Evolutionary conservation across 306 rosid genomes (phyloP).

Genomic region (Quercus robur): DNA sequence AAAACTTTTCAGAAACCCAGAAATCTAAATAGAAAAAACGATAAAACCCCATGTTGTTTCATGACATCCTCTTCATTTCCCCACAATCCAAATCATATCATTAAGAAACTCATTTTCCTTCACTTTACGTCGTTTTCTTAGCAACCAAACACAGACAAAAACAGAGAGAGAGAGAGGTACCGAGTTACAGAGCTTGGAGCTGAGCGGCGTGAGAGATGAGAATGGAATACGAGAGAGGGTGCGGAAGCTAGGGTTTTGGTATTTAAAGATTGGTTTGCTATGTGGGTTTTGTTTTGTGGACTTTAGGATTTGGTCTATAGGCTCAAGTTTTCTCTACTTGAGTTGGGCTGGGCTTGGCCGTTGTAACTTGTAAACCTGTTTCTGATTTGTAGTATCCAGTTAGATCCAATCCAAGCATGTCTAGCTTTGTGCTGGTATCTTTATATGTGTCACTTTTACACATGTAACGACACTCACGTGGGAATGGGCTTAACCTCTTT

Average conservation of each 20-base stretch:
- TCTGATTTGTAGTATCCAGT: too few relatives aligned
- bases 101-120: neutral
- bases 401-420: too few relatives aligned
- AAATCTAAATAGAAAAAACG: neutral
- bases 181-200: neutral
- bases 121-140: neutral
- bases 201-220: conserved; percentile 7
- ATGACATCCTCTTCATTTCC: neutral
- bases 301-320: neutral
- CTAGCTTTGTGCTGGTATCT: too few relatives aligned
- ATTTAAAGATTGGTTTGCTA: neutral
- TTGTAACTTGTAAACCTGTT: too few relatives aligned
- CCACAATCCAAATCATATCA: neutral
- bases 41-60: neutral
- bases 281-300: neutral
- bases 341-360: too few relatives aligned
- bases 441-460: too few relatives aligned
- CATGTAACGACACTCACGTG: fast-evolving
- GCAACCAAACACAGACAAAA: neutral
- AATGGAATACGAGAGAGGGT: neutral
- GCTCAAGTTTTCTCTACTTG: too few relatives aligned
- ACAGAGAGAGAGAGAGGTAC: neutral
- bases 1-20: too few relatives aligned
- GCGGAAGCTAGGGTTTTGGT: conserved; percentile 11
- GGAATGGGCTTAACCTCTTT: too few relatives aligned